Evolutionary conservation across 169 alveolate species (phyloP).

Genomic region (Plasmodium cynomolgi): DNA sequence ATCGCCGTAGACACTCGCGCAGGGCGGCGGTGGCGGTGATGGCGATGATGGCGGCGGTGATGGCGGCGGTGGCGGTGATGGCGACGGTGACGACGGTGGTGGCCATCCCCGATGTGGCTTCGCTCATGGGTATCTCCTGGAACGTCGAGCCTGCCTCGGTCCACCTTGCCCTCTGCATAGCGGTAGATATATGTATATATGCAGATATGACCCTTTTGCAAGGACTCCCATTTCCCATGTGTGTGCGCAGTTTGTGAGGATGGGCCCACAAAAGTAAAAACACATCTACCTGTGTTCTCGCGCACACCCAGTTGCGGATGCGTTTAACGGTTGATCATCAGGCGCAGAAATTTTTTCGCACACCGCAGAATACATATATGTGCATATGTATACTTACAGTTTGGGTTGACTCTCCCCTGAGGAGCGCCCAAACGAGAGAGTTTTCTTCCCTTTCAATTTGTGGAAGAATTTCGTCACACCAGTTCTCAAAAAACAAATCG

Average conservation of each 20-base stretch:
- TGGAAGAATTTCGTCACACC: not conserved
- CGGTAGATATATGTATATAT: not conserved
- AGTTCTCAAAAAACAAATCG: not conserved
- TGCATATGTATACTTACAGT: not conserved
- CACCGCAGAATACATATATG: not conserved
- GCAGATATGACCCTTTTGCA: not conserved
- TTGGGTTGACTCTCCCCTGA: not conserved
- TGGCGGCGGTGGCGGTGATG: not conserved
- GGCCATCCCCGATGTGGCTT: not conserved
- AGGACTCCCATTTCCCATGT: not conserved
- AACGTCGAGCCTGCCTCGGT: not conserved
- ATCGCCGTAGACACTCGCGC: not conserved
- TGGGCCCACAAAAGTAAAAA: not conserved
- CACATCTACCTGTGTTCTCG: not conserved
- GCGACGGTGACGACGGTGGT: not conserved
- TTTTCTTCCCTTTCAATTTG: not conserved
- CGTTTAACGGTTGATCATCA: not conserved
- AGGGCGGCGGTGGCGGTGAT: not conserved
- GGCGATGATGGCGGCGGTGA: not conserved
- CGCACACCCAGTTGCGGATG: not conserved
- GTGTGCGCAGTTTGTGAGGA: not conserved
- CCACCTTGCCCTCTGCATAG: not conserved
- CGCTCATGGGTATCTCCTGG: not conserved
- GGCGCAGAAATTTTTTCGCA: not conserved
- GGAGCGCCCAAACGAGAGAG: not conserved